Percentiles rank a stretch among this genome's conserved stretches.
Evolutionary conservation across 2,329 filamentous ascomycete species (phyloP).

Genomic region (Exophiala xenobiotica): DNA sequence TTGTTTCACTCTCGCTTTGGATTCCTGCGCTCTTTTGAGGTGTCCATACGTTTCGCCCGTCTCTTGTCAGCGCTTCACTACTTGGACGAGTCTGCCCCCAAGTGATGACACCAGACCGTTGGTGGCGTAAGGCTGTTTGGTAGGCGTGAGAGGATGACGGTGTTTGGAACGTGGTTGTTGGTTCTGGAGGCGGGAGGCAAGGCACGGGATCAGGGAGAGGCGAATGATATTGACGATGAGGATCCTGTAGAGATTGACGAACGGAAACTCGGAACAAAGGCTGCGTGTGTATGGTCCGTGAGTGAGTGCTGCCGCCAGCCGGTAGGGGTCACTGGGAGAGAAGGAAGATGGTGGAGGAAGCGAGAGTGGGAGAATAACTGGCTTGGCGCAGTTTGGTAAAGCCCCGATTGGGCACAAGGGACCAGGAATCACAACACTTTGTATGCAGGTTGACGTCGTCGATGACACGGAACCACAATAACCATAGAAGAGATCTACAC

Average conservation of each 20-base stretch:
- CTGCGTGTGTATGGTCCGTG: no score
- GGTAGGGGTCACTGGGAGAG: no score
- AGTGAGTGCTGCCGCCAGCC: no score
- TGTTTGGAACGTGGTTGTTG: background rate
- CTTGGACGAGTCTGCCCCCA: no score
- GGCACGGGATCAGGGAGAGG: background rate
- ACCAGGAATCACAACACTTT: no score
- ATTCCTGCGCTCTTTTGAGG: background rate
- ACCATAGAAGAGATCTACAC: background rate
- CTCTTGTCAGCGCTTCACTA: background rate
- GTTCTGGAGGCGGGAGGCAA: background rate
- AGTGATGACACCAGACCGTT: background rate
- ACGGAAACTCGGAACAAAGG: background rate
- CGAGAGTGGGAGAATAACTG: background rate
- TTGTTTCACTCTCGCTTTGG: constrained; percentile 6
- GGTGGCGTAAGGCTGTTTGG: constrained; percentile 1
- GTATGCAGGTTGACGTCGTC: constrained; percentile 19
- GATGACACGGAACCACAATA: constrained; percentile 8
- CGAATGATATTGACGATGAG: background rate
- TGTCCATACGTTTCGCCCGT: background rate
- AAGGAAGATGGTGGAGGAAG: background rate
- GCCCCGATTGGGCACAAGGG: background rate
- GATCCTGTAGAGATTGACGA: background rate
- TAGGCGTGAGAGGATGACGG: background rate
- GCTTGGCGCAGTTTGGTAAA: background rate